Evolutionary conservation across 2,329 filamentous ascomycete genomes (phyloP).

Genomic region (Clonostachys solani): DNA sequence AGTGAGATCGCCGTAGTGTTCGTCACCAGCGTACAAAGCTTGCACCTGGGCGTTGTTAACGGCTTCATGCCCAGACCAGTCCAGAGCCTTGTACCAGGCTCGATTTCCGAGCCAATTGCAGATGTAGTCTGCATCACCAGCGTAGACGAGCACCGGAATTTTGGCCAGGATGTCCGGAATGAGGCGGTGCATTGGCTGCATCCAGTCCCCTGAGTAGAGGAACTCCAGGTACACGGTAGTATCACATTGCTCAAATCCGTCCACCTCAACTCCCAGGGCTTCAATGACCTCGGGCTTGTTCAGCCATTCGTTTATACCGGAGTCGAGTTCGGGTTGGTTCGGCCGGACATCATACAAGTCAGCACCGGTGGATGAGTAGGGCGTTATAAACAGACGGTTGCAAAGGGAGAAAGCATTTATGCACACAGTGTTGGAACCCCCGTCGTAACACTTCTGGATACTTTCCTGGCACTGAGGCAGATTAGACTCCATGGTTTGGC

Average conservation of each 20-base stretch:
- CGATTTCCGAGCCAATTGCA: conserved; percentile 99
- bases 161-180: conserved; percentile 82
- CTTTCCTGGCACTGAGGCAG: conserved; percentile 84
- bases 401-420: conserved; percentile 97
- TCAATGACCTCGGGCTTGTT: conserved; percentile 81
- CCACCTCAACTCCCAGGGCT: conserved; percentile 85
- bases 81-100: conserved; percentile 88
- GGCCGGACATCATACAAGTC: conserved; percentile 91
- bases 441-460: conserved; percentile 88
- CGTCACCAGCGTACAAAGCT: conserved; percentile 46
- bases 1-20: conserved; percentile 6
- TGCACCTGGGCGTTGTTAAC: conserved; percentile 70
- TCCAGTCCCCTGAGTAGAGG: conserved; percentile 96
- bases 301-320: conserved; percentile 76
- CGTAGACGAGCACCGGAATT: conserved; percentile 94
- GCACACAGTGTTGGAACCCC: conserved; percentile 80
- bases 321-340: conserved; percentile 72
- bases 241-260: conserved; percentile 92
- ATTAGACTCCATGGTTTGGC: conserved; percentile 86
- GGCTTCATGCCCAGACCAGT: conserved; percentile 82
- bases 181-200: conserved; percentile 93
- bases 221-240: conserved; percentile 99
- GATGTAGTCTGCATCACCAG: conserved; percentile 84
- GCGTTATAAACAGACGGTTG: conserved; percentile 92
- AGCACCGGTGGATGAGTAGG: conserved; percentile 88